Base-by-base conservation (phyloP, 1,139 yeast species). In the Lodderomyces beijingensis region DNA sequence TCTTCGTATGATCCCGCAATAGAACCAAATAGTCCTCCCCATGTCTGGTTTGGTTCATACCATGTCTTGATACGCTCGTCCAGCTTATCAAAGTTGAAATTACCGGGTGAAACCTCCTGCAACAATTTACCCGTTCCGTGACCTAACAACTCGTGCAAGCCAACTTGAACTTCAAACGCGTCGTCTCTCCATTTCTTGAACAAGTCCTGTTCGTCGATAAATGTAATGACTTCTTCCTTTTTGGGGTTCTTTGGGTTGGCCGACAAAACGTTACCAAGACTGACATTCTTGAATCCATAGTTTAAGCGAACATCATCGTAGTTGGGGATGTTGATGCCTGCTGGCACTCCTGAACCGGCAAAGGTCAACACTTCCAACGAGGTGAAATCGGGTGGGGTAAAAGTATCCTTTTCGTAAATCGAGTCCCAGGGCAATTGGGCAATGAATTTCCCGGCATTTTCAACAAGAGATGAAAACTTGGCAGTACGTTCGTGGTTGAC, bases 301-400 rank as follows among this genome's bases (percentile, higher is more conserved):
- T 78, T 83, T 51, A 84, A 68, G 51, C 95, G 71, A 33, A 86
- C 88, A 49, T 85, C 94, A 55, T 86, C 95, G 57, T 87, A 87
- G 58, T 87, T 87, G 39, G 96, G 96, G 45, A 87, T 83, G 52
- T 87, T 87, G 55, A 87, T 87, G 36, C 96, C 96, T 0, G 95
- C 94, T 15, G 96, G 96, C 38, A 84, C 75, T 34, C 95, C 95
- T 22, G 89, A 77, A 3, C 93, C 91, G 1, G 95, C 86, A 67
- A 86, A 86, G 0, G 95, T 83, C 51, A 87, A 65, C 3, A 87
- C 95, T 58, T 87, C 96, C 49, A 87, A 68, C 1, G 94, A 84
- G 2, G 95, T 84, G 57, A 87, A 87, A 56, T 87, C 95, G 20
- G 96, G 96, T 20, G 95, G 91, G 30, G 86, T 80, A 56, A 87